Evolutionary conservation across 345 rosid species (phyloP), one percentile per base, ranked within the genome.

Genomic region (Populus davidiana): DNA sequence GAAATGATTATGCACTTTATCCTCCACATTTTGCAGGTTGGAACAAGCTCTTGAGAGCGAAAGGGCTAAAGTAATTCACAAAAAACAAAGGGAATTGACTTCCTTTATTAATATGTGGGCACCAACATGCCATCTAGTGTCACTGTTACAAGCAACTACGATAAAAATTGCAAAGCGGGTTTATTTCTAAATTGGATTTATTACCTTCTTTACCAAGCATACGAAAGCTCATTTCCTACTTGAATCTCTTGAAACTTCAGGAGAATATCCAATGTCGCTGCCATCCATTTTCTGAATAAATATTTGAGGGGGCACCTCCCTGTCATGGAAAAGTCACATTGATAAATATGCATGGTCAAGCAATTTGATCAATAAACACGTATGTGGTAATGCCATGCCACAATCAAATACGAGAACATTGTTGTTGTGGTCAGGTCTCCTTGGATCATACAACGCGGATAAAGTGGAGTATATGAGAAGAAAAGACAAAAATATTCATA

Each of bases 251-350:
- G 74, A 66, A 69, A 67, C 69, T 44, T 69, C 49, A 52, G 63
- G 50, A 44, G 77, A 70, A 73, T 44, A 71, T 47, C 71, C 67
- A 23, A 11, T 39, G 41, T 66, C 72, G 64, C 73, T 33, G 41
- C 70, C 82, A 49, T 81, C 87, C 65, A 75, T 64, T 78, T 81
- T 86, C 80, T 85, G 83, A 71, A 94, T 67, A 49, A 83, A 86
- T 75, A 93, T 87, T 78, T 87, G 81, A 67, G 97, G 90, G 25
- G 87, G 67, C 18, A 78, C 86, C 85, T 88, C 95, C 67, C 98
- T 94, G 92, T 74, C 44, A 83, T 73, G 69, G 61, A 66, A 29
- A 52, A 70, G 21, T 41, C 12, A 29, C 18, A 66, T 70, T 23
- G 43, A 63, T 8, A 47, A 69, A 33, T 33, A 73, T 67, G 21